Conservation (phyloP, 2,329 filamentous ascomycete species). For the Penicillium sp. region DNA sequence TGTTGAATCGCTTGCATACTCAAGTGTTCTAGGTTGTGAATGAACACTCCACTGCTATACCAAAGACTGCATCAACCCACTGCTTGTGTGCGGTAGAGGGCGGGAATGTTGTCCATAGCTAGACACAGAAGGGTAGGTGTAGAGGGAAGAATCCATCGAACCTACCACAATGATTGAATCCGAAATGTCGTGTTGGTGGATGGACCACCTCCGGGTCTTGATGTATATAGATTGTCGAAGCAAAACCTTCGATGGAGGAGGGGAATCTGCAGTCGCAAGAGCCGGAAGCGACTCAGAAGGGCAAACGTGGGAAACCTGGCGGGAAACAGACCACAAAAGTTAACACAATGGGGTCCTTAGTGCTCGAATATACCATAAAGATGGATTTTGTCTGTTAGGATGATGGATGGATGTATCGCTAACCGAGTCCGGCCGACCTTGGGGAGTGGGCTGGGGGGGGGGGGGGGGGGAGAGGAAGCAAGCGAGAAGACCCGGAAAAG, state of each 20-base stretch:
- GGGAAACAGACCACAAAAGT: slow-evolving; percentile 20
- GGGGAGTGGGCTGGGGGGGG: slow-evolving; percentile 28
- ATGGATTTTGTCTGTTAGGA: slow-evolving; percentile 14
- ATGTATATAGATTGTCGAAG: slow-evolving; percentile 22
- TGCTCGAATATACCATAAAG: slow-evolving; percentile 18
- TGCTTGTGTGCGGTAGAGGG: slow-evolving; percentile 29
- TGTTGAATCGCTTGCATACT: slow-evolving; percentile 38
- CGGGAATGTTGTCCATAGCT: slow-evolving; percentile 27
- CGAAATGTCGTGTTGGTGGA: slow-evolving; percentile 29
- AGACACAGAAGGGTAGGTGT: slow-evolving; percentile 27
- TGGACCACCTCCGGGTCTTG: slow-evolving; percentile 35
- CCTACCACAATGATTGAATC: slow-evolving; percentile 37
- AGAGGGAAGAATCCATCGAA: slow-evolving; percentile 36
- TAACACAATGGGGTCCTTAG: slow-evolving; percentile 27
- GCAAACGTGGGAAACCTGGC: slow-evolving; percentile 31
- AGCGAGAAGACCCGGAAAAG: slow-evolving; percentile 36
- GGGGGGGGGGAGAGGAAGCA: slow-evolving; percentile 31
- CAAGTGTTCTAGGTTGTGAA: slow-evolving; percentile 28
- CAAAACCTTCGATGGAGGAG: slow-evolving; percentile 34
- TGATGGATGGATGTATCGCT: slow-evolving; percentile 20
- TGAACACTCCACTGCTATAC: slow-evolving; percentile 33
- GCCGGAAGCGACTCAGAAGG: slow-evolving; percentile 36
- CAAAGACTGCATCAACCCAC: slow-evolving; percentile 35
- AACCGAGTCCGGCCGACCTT: slow-evolving; percentile 33
- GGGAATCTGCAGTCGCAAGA: slow-evolving; percentile 38